These are phyloP conservation scores for Chlamydomonas applanata DNA, from an alignment of 139 green algal genomes.

Conservation along the genomic window DNA sequence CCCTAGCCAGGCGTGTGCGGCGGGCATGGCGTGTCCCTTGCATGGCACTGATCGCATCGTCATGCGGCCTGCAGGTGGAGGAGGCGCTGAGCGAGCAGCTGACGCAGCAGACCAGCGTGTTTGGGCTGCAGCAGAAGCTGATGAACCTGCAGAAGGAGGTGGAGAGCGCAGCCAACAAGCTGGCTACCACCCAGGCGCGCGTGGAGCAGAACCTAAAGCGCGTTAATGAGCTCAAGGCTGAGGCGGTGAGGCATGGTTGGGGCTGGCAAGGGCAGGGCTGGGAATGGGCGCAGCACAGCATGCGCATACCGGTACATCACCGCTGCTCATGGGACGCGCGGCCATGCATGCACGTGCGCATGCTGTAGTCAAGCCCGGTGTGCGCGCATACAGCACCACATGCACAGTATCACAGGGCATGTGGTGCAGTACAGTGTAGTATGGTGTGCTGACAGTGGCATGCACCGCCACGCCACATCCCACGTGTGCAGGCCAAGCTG, in stretches of 20 bases:
- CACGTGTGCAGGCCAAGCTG: neutral
- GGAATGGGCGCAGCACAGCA: neutral
- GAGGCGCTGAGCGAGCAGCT: slow-evolving; percentile 62
- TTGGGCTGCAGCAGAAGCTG: slow-evolving; percentile 65
- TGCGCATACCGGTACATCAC: neutral
- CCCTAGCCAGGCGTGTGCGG: too few species aligned
- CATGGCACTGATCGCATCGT: too few species aligned
- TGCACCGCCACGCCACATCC: neutral
- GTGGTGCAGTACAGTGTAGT: too few species aligned
- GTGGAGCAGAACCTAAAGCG: slow-evolving; percentile 72
- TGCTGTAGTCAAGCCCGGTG: too few species aligned
- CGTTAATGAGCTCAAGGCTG: slow-evolving; percentile 72
- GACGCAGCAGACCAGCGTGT: slow-evolving; percentile 52
- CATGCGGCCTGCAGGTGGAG: slow-evolving; percentile 53
- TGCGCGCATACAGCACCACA: too few species aligned
- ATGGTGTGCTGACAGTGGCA: too few species aligned
- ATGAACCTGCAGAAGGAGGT: slow-evolving; percentile 42
- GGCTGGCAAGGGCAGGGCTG: neutral
- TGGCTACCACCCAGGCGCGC: slow-evolving; percentile 48
- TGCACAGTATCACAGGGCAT: neutral
- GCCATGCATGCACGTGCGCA: neutral
- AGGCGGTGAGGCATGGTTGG: slow-evolving; percentile 41
- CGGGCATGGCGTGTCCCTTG: too few species aligned
- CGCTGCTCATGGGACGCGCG: neutral
- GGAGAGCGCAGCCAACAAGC: slow-evolving; percentile 41